Conservation (phyloP, 495 filamentous ascomycete species). For the Podospora didyma region DNA sequence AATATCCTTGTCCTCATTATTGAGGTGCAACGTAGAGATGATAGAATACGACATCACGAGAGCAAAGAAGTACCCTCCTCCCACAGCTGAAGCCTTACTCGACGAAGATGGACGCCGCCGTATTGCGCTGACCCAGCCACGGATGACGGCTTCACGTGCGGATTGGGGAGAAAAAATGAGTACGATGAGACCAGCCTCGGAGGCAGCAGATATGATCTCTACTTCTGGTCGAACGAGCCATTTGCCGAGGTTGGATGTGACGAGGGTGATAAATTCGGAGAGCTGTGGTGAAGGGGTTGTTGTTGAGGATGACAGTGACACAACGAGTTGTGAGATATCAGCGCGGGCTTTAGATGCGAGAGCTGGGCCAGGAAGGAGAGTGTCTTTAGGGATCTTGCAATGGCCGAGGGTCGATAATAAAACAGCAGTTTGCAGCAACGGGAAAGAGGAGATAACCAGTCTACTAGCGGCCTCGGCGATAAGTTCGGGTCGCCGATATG, state of each 20-base stretch:
- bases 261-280: slow-evolving; percentile 17
- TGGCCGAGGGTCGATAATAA: neutral
- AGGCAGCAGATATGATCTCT: slow-evolving; percentile 39
- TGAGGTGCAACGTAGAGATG: slow-evolving; percentile 12
- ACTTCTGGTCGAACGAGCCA: slow-evolving; percentile 41
- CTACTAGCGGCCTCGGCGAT: slow-evolving; percentile 61
- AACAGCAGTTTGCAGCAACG: slow-evolving; percentile 29
- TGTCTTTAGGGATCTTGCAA: neutral
- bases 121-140: slow-evolving; percentile 35
- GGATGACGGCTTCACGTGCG: slow-evolving; percentile 29
- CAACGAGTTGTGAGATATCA: slow-evolving; percentile 15
- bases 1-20: slow-evolving; percentile 13
- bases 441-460: slow-evolving; percentile 47
- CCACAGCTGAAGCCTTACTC: slow-evolving; percentile 21
- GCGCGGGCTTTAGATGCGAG: slow-evolving; percentile 11
- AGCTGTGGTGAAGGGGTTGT: slow-evolving; percentile 1
- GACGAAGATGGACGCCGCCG: slow-evolving; percentile 21
- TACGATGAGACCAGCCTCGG: slow-evolving; percentile 37
- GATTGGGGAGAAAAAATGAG: slow-evolving; percentile 30
- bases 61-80: slow-evolving; percentile 40
- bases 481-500: slow-evolving; percentile 62
- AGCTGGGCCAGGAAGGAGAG: slow-evolving; percentile 17
- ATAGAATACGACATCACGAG: slow-evolving; percentile 35
- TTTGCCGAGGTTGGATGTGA: slow-evolving; percentile 24
- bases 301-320: slow-evolving; percentile 5